phyloP scores from a whole-genome alignment of 495 filamentous ascomycete genomes.

The Neurospora terricola region DNA sequence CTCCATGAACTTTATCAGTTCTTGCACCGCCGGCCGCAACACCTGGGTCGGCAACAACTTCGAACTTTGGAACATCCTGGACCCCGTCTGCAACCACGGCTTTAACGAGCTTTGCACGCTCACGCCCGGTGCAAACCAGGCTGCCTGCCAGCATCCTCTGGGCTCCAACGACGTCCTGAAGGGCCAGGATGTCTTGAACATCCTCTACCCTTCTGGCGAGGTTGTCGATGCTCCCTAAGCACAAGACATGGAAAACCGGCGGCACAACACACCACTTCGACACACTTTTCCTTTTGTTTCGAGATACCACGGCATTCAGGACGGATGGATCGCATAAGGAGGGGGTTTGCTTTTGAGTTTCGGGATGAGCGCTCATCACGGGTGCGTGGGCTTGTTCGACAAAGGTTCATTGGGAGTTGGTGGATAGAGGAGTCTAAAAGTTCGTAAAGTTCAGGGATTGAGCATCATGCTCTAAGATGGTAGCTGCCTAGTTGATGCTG shows the following conservation, averaged over 20 bases:
- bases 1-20: constrained; percentile 32
- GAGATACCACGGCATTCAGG: background rate
- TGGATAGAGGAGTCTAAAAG: background rate
- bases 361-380: background rate
- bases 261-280: background rate
- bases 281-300: background rate
- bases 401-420: background rate
- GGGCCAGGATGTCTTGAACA: background rate
- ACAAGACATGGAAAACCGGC: background rate
- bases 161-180: background rate
- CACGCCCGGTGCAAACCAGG: constrained; percentile 20
- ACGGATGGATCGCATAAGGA: background rate
- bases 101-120: constrained; percentile 30
- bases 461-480: background rate
- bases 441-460: background rate
- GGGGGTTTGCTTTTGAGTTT: background rate
- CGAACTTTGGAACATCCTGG: constrained; percentile 27
- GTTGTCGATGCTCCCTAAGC: background rate
- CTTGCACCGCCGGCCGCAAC: constrained; percentile 23
- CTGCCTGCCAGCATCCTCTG: fast-evolving
- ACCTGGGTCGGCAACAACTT: constrained; percentile 28
- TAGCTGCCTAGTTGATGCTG: background rate
- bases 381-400: background rate
- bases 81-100: constrained; percentile 25
- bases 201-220: background rate